Evolutionary conservation across 2,329 filamentous ascomycete species (phyloP), one percentile per base, ranked within the genome.

Genomic region (Paraphaeosphaeria minitans): DNA sequence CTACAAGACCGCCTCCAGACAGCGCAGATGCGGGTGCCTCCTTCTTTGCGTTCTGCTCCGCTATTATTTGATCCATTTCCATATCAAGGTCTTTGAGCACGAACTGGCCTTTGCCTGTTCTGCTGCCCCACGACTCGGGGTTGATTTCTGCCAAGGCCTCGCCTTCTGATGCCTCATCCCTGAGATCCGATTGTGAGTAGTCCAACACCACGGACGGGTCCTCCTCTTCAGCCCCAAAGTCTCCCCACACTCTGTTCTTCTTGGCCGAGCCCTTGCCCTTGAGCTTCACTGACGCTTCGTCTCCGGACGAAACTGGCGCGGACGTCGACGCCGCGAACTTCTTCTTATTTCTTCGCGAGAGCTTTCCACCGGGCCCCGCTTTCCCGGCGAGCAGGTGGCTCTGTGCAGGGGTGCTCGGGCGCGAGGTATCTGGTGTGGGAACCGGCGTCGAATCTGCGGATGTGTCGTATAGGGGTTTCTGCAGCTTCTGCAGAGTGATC

Each of bases 81-180:
- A 97, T 92, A 61, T 93, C 94, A 7, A 99, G 80, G 70, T 99
- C 95, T 72, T 91, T 96, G 63, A 99, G 81, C 50, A 98, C 89
- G 70, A 98, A 99, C 73, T 97, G 91, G 53, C 95, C 95, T 79
- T 94, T 93, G 53, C 85, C 86, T 14, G 91, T 96, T 71, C 87
- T 89, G 37, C 85, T 91, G 37, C 95, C 95, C 92, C 93, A 97
- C 1, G 91, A 88, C 13, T 89, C 87, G 52, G 90, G 85, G 62
- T 92, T 88, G 33, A 97, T 87, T 43, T 87, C 85, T 68, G 96
- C 91, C 2, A 96, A 78, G 10, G 85, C 84, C 22, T 86, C 83
- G 16, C 83, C 81, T 50, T 85, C 83, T 41, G 80, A 66, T 10
- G 70, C 66, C 9, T 77, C 83, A 21, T 54, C 85, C 79, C 31